A percentile compares a stretch with the other conserved stretches of the same genome.
Evolutionary conservation across 176 grass and related monocot genomes (phyloP).

Genomic region (Secale cereale): DNA sequence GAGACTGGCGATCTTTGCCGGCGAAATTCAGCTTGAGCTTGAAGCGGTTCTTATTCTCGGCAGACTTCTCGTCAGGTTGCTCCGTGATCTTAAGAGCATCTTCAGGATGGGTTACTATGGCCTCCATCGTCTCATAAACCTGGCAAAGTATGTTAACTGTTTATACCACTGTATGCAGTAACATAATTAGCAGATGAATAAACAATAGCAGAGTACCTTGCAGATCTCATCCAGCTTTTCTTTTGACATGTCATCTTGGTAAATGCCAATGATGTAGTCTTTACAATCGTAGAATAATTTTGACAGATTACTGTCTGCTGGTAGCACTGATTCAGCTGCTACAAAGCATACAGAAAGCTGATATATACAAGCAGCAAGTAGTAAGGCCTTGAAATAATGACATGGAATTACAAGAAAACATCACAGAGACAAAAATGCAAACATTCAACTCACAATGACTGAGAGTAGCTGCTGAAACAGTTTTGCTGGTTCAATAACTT

Average conservation of each 20-base stretch:
- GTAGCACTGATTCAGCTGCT: constrained; percentile 55
- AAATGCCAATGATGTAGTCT: constrained; percentile 63
- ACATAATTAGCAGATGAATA: background rate
- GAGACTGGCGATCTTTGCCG: constrained; percentile 48
- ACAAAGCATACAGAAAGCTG: constrained; percentile 81
- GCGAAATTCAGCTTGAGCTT: constrained; percentile 55
- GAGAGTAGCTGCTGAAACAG: constrained; percentile 81
- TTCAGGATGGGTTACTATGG: constrained; percentile 69
- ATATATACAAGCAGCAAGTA: constrained; percentile 31
- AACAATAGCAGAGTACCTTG: constrained; percentile 51
- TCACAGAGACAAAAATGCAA: background rate
- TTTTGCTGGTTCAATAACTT: constrained; percentile 72
- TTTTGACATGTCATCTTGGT: constrained; percentile 43
- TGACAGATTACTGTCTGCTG: constrained; percentile 51
- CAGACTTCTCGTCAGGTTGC: constrained; percentile 46
- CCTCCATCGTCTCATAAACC: constrained; percentile 73
- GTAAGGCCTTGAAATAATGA: constrained; percentile 4
- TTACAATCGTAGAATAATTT: constrained; percentile 86
- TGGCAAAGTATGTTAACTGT: constrained; percentile 12
- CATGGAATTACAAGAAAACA: background rate
- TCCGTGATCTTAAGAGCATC: constrained; percentile 52
- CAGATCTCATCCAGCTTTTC: constrained; percentile 72
- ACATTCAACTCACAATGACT: constrained; percentile 55
- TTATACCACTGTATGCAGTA: background rate
- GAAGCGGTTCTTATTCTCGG: constrained; percentile 52